phyloP scores from a whole-genome alignment of 192 early-diverging fungal genomes.

The Backusella macrospora region DNA sequence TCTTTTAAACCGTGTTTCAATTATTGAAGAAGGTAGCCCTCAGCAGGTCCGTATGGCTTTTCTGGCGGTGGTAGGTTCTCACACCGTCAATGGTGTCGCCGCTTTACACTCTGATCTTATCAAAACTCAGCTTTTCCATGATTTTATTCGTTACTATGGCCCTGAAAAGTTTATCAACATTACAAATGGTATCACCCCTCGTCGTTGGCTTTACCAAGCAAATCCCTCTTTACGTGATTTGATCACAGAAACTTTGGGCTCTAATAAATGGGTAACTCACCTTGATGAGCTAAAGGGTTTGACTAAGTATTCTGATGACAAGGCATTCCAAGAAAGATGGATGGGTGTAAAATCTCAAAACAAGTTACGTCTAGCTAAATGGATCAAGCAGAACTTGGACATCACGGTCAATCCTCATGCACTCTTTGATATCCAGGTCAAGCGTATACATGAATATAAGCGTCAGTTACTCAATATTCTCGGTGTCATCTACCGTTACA shows the following conservation, averaged over 20 bases:
- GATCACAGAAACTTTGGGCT: slow-evolving; percentile 83
- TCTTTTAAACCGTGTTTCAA: slow-evolving; percentile 83
- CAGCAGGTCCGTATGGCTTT: slow-evolving; percentile 97
- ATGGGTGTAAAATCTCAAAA: slow-evolving; percentile 88
- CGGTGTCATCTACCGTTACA: slow-evolving; percentile 94
- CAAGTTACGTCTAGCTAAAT: slow-evolving; percentile 89
- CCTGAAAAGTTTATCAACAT: slow-evolving; percentile 91
- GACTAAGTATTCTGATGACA: slow-evolving; percentile 62
- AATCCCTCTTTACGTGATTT: slow-evolving; percentile 86
- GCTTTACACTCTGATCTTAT: slow-evolving; percentile 83
- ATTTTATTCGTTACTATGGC: slow-evolving; percentile 90
- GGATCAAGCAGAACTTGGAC: slow-evolving; percentile 71
- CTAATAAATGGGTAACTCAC: slow-evolving; percentile 78
- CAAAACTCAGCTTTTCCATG: slow-evolving; percentile 82
- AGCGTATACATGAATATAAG: slow-evolving; percentile 99
- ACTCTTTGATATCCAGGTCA: slow-evolving; percentile 97
- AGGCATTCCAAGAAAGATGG: slow-evolving; percentile 82
- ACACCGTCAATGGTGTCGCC: slow-evolving; percentile 98
- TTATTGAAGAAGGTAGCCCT: slow-evolving; percentile 91
- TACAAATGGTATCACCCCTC: slow-evolving; percentile 96
- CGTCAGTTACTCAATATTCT: slow-evolving; percentile 99
- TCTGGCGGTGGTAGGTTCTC: slow-evolving; percentile 91
- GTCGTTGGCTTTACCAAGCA: slow-evolving; percentile 97
- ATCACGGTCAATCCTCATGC: slow-evolving; percentile 83
- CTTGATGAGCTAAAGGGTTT: slow-evolving; percentile 69